Evolutionary conservation across 148 eudicot species (phyloP), one percentile per base, ranked within the genome.

Genomic region (Rhododendron ovatum): DNA sequence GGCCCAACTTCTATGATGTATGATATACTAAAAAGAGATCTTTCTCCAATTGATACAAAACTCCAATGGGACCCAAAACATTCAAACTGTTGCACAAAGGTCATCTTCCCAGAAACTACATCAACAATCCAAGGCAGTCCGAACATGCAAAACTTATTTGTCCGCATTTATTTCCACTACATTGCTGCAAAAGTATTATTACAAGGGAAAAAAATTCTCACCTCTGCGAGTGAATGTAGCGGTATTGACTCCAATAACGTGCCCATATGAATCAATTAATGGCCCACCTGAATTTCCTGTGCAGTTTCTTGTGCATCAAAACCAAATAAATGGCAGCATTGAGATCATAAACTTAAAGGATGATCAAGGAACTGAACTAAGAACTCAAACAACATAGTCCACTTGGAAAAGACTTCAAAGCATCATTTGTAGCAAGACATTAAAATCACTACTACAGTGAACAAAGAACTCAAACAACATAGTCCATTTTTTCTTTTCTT

Each of bases 261-360:
- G 98, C 74, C 99, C 99, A 84, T 92, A 87, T 24, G 99, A 94
- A 92, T 96, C 94, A 81, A 94, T 91, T 79, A 96, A 89, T 6
- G 98, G 99, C 1, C 99, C 99, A 77, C 99, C 99, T 28, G 98
- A 96, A 88, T 96, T 96, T 85, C 99, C 99, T 96, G 95, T 80
- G 87, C 73, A 75, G 45, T 96, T 96, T 85, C 99, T 98, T 96
- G 95, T 80, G 87, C 59, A 75, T 57, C 74, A 85, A 84, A 78
- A 63, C 43, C 37, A 53, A 77, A 74, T 22, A 39, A 73, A 6
- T 30, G 48, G 35, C 11, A 50, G 47, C 45, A 17, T 73, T 43
- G 14, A 11, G 1, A 18, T 39, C 33, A 63, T 83, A 65, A 50
- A 45, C n/a, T 14, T n/a, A 22, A 28, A 83, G 43, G 26, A 69